A percentile compares a stretch with the other conserved stretches of the same genome.
Evolutionary conservation across 306 rosid genomes (phyloP).

Genomic region (Vigna reflexopilosa): DNA sequence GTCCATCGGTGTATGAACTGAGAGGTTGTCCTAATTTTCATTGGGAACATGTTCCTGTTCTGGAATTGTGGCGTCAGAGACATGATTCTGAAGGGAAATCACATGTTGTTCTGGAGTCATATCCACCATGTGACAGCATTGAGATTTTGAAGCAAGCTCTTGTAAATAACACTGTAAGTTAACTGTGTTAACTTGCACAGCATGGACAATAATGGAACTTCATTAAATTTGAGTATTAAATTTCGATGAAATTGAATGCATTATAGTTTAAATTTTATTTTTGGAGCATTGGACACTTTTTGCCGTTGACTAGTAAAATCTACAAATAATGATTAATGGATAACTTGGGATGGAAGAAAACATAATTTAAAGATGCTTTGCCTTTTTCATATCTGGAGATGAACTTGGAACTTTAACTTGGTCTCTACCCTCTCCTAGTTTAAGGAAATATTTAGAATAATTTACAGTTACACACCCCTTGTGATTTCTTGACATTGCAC

Average conservation of each 20-base stretch:
- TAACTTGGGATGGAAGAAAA: neutral
- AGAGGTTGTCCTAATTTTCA: constrained; percentile 69
- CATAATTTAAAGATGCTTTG: neutral
- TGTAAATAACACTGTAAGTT: constrained; percentile 74
- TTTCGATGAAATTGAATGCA: constrained; percentile 18
- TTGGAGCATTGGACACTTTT: constrained; percentile 5
- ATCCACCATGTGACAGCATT: constrained; percentile 66
- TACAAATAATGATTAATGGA: constrained; percentile 1
- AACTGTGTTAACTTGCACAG: constrained; percentile 19
- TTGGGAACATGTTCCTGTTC: constrained; percentile 74
- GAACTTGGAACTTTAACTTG: constrained; percentile 25
- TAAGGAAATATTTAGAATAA: neutral
- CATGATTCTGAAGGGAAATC: constrained; percentile 62
- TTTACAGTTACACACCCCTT: neutral
- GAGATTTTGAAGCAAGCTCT: constrained; percentile 75
- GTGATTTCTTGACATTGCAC: no score
- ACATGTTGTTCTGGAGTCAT: constrained; percentile 71
- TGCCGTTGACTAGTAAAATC: neutral
- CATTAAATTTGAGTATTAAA: constrained; percentile 1
- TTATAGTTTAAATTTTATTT: constrained; percentile 1
- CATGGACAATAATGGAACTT: constrained; percentile 11
- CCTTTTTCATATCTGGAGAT: neutral
- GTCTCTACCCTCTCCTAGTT: neutral
- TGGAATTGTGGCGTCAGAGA: constrained; percentile 85
- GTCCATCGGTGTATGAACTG: constrained; percentile 91